These are phyloP conservation scores for Tulasnella sp. DNA, from an alignment of 768 basidiomycete species.

Conservation along the genomic window DNA sequence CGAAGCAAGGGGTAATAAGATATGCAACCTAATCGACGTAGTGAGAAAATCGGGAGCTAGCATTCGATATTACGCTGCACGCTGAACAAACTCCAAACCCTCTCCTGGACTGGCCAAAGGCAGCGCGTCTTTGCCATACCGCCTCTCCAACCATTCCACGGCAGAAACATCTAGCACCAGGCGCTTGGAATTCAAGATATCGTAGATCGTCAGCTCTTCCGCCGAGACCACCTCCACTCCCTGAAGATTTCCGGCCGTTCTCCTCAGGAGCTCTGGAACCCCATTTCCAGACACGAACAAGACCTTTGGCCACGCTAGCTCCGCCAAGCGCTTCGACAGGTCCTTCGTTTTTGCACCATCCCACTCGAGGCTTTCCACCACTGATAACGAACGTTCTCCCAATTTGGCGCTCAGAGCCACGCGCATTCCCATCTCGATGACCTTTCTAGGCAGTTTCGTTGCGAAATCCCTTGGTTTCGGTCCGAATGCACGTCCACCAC, in stretches of 20 bases:
- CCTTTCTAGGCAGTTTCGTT: conserved; percentile 88
- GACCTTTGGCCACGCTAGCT: conserved; percentile 64
- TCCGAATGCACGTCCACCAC: conserved; percentile 90
- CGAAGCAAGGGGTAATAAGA: neutral
- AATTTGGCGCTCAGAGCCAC: conserved; percentile 83
- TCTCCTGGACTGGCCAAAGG: neutral
- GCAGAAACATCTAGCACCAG: conserved; percentile 78
- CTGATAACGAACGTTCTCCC: conserved; percentile 65
- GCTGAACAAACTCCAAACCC: neutral
- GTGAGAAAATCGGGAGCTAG: neutral
- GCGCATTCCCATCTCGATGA: conserved; percentile 87
- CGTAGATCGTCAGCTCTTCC: conserved; percentile 71
- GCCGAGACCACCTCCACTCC: conserved; percentile 60
- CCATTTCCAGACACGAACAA: conserved; percentile 65
- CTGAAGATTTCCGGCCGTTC: conserved; percentile 69
- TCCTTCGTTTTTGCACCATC: conserved; percentile 67
- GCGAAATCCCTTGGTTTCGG: conserved; percentile 89
- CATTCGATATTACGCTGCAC: neutral
- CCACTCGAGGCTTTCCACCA: conserved; percentile 72
- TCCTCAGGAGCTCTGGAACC: conserved; percentile 53
- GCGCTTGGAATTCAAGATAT: conserved; percentile 77
- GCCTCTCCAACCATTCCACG: conserved; percentile 70
- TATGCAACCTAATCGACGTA: neutral
- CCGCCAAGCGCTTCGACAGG: conserved; percentile 58
- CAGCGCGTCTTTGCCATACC: conserved; percentile 47